Evolutionary conservation across 1,139 yeast species (phyloP), one percentile per base, ranked within the genome.

Genomic region (Kodamaea sp.): DNA sequence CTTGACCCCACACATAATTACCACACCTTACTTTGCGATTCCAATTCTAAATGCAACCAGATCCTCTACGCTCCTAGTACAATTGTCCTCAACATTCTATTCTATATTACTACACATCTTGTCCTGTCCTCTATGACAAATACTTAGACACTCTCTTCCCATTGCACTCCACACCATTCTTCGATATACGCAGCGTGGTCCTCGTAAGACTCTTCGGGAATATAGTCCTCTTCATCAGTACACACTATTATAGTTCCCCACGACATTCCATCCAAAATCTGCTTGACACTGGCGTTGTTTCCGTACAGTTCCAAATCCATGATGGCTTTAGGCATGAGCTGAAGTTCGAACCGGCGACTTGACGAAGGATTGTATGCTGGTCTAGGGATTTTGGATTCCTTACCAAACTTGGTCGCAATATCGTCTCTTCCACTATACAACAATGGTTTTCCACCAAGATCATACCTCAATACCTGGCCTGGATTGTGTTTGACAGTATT

Each of bases 201-300:
- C 37, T 70, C 76, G 46, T 83, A 84, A 16, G 73, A 55, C 30
- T 69, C 66, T 15, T 57, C 39, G 1, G 94, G 88, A 10, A 78
- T 64, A 42, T 64, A 74, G 56, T 92, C 96, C 42, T 82, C 84
- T 4, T 63, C 62, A 48, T 89, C 94, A 0, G 97, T 86, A 27
- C 84, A 88, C 3, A 90, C 85, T 22, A 88, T 68, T 24, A 92
- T 85, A 0, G 97, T 86, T 2, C 97, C 97, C 98, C 98, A 92
- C 42, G 92, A 94, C 95, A 92, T 92, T 7, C 97, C 97, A 26
- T 79, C 79, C 38, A 70, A 50, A 8, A 73, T 58, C 16, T 81
- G 70, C 29, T 66, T 63, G 5, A 69, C 59, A 31, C 57, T 53
- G 7, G 62, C 63, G 28, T 51, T 44, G 28, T 67, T 58, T 25